Conservation (phyloP, 306 rosid genomes). For the Fagus crenata region DNA sequence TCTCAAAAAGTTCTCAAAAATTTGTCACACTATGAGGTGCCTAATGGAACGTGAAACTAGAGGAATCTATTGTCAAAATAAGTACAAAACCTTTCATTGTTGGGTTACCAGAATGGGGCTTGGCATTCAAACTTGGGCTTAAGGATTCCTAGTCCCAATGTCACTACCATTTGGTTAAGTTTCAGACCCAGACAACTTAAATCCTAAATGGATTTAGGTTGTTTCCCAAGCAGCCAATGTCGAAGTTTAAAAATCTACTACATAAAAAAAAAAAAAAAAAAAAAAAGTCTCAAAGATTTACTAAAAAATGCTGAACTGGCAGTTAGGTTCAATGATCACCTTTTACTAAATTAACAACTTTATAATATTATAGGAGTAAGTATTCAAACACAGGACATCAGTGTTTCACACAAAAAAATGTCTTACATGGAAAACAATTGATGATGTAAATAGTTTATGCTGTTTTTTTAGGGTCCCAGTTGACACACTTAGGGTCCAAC, state of each 20-base stretch:
- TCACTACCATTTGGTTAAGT: not conserved
- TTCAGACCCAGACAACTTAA: not conserved
- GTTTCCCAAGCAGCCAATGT: conserved; percentile 2
- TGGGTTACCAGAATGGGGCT: too few species aligned
- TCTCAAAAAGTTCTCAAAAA: too few species aligned
- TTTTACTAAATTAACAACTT: too few species aligned
- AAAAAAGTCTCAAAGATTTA: too few species aligned
- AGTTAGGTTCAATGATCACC: too few species aligned
- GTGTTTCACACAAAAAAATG: not conserved
- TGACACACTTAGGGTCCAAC: not conserved
- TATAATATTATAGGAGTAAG: too few species aligned
- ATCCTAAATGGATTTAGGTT: not conserved
- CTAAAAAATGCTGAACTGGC: too few species aligned
- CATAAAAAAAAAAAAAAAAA: too few species aligned
- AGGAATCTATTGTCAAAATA: too few species aligned
- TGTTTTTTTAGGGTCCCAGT: not conserved
- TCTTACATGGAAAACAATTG: not conserved
- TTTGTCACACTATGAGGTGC: not conserved
- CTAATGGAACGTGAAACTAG: not conserved
- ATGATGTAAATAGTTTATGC: not conserved
- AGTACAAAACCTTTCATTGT: too few species aligned
- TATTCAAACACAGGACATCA: too few species aligned
- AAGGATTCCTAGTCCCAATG: not conserved
- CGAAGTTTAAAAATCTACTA: not conserved
- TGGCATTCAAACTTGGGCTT: too few species aligned